Conservation (phyloP, 805 yeast species). For the Spathaspora hagerdaliae region DNA sequence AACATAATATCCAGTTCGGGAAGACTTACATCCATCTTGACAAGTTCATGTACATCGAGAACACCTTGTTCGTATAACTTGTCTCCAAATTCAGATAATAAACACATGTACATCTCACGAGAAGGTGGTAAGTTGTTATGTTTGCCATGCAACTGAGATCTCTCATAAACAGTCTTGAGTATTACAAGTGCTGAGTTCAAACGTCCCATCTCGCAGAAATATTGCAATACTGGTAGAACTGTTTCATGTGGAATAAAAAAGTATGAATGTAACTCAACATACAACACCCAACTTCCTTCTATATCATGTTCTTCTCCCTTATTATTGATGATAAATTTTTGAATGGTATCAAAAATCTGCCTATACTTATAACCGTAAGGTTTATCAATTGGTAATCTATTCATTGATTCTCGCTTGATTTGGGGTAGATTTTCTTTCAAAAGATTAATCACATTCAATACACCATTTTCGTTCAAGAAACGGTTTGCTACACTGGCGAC, state of each 20-base stretch:
- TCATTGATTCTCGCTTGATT: slow-evolving; percentile 24
- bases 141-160: slow-evolving; percentile 47
- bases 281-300: slow-evolving; percentile 57
- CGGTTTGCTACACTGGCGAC: slow-evolving; percentile 21
- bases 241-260: slow-evolving; percentile 56
- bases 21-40: slow-evolving; percentile 57
- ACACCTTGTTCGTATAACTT: slow-evolving; percentile 62
- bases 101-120: slow-evolving; percentile 53
- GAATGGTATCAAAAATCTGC: slow-evolving; percentile 24
- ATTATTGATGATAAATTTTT: slow-evolving; percentile 27
- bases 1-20: slow-evolving; percentile 50
- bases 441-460: slow-evolving; percentile 40
- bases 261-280: slow-evolving; percentile 51
- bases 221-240: slow-evolving; percentile 55
- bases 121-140: slow-evolving; percentile 24
- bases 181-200: slow-evolving; percentile 61
- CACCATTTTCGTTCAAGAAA: slow-evolving; percentile 32
- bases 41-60: slow-evolving; percentile 54
- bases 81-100: slow-evolving; percentile 60
- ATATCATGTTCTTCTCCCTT: slow-evolving; percentile 21
- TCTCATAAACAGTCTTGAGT: slow-evolving; percentile 44
- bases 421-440: slow-evolving; percentile 36
- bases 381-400: slow-evolving; percentile 22
- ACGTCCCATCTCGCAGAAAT: slow-evolving; percentile 49
- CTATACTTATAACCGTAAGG: slow-evolving; percentile 23